Conservation (phyloP, 805 yeast species). For the Pichia paraexigua region DNA sequence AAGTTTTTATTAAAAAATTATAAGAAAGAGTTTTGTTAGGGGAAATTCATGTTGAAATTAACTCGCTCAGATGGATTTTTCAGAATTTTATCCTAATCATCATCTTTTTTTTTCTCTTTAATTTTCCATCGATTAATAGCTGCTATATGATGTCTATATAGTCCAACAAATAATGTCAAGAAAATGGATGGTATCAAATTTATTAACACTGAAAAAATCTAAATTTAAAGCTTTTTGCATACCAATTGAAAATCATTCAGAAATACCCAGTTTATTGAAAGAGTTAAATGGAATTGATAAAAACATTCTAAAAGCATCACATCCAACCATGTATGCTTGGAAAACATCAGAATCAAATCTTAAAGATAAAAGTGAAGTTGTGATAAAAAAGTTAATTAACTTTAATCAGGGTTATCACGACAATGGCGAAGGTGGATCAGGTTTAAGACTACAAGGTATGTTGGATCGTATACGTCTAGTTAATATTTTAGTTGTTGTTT, state of each 20-base stretch:
- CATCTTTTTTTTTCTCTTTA: too few relatives aligned
- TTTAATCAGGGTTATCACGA: constrained; percentile 57
- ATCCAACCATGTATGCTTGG: constrained; percentile 73
- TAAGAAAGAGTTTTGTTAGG: neutral
- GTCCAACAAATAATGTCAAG: neutral
- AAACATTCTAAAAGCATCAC: constrained; percentile 49
- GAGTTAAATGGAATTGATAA: constrained; percentile 40
- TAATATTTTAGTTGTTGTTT: constrained; percentile 58
- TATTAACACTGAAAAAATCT: constrained; percentile 46
- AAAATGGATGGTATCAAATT: constrained; percentile 35
- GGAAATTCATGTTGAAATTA: neutral
- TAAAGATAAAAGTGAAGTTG: neutral
- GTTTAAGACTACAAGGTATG: constrained; percentile 47
- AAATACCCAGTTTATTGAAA: constrained; percentile 36
- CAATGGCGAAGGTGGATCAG: constrained; percentile 73
- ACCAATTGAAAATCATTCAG: constrained; percentile 29
- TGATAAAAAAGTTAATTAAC: constrained; percentile 13
- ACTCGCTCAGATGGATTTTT: neutral
- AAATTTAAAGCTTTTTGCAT: constrained; percentile 59
- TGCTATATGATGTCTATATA: neutral
- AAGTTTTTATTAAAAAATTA: neutral
- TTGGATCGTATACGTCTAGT: constrained; percentile 40
- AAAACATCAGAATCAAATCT: constrained; percentile 33
- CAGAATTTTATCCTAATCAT: neutral
- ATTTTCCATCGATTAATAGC: too few relatives aligned